These are phyloP conservation scores for Solanum habrochaites DNA, from an alignment of 257 asterid species.

Conservation along the genomic window DNA sequence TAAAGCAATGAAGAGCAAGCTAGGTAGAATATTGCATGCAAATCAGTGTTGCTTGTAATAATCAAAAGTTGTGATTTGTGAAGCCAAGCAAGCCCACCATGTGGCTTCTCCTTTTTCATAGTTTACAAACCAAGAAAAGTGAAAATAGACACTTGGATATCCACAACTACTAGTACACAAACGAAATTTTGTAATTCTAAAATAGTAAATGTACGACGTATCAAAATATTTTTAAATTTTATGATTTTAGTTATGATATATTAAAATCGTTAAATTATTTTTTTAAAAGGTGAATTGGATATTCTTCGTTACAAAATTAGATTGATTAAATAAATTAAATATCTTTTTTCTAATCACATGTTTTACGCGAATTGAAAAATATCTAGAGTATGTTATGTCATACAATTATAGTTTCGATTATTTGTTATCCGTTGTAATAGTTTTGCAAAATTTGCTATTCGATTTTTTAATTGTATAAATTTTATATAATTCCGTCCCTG, in stretches of 20 bases:
- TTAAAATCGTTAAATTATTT: too few relatives aligned
- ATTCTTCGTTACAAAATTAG: neutral
- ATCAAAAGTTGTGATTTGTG: neutral
- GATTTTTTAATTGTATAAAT: too few relatives aligned
- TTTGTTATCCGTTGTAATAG: neutral
- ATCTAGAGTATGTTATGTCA: neutral
- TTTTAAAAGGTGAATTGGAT: neutral
- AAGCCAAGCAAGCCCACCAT: constrained; percentile 12
- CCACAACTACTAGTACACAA: neutral
- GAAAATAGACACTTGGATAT: neutral
- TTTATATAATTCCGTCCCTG: too few relatives aligned
- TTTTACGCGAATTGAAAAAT: neutral
- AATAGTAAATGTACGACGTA: neutral
- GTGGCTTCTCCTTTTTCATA: neutral
- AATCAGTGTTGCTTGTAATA: constrained; percentile 1
- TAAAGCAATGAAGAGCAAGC: neutral
- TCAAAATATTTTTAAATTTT: neutral
- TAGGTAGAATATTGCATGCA: neutral
- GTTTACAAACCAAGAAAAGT: constrained; percentile 2
- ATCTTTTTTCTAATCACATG: neutral
- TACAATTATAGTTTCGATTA: neutral
- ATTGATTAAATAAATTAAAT: neutral
- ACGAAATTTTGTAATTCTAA: too few relatives aligned
- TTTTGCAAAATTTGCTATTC: neutral
- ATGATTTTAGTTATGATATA: neutral